Conservation (phyloP, 2,329 filamentous ascomycete species). For the Aureobasidium mangrovei region DNA sequence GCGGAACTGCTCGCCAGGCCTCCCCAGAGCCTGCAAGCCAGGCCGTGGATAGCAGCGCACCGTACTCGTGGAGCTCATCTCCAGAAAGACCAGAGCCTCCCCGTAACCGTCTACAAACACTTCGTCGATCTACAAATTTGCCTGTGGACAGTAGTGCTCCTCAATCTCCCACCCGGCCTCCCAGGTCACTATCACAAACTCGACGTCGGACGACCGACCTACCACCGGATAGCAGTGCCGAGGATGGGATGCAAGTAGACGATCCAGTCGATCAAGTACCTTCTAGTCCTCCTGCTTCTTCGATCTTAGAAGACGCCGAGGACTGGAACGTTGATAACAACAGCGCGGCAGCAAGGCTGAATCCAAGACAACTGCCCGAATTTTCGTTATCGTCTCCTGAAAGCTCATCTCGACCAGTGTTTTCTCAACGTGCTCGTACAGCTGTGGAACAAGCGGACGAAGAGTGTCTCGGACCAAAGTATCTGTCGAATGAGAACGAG, state of each 20-base stretch:
- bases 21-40: not conserved
- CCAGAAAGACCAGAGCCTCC: not conserved
- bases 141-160: not conserved
- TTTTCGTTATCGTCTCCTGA: not conserved
- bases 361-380: slow-evolving; percentile 3
- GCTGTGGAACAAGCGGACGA: no score
- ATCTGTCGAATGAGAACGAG: no score
- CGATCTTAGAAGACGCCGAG: not conserved
- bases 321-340: not conserved
- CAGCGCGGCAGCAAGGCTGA: not conserved
- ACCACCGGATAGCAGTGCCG: slow-evolving; percentile 7
- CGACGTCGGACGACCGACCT: not conserved
- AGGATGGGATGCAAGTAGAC: not conserved
- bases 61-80: not conserved
- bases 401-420: not conserved
- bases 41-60: not conserved
- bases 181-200: not conserved
- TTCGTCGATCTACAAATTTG: slow-evolving; percentile 2
- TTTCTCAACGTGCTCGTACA: not conserved
- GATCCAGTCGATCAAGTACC: not conserved
- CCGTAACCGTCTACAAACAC: not conserved
- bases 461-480: no score
- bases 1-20: no score
- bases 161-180: not conserved
- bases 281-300: not conserved